Evolutionary conservation across 208 protist genomes (phyloP).

Genomic region (Angomonas deanei): DNA sequence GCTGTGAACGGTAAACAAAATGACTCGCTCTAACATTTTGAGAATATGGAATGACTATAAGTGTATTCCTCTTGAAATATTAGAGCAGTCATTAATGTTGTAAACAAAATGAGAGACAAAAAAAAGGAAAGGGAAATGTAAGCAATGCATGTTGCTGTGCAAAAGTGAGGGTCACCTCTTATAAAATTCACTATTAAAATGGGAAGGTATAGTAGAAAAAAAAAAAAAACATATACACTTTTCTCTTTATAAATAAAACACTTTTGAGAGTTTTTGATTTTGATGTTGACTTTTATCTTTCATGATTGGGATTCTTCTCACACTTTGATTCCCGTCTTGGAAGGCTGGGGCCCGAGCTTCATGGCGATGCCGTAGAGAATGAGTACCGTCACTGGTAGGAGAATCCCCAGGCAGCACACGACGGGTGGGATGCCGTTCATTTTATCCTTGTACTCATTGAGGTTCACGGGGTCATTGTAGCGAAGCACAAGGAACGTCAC

Average conservation of each 20-base stretch:
- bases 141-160: not conserved
- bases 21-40: constrained; percentile 1
- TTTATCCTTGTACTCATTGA: constrained; percentile 48
- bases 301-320: constrained; percentile 6
- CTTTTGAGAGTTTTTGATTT: not conserved
- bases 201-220: not conserved
- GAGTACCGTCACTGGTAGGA: constrained; percentile 50
- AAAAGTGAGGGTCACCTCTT: not conserved
- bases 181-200: not conserved
- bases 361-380: constrained; percentile 46
- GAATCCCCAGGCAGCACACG: constrained; percentile 31
- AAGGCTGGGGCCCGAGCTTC: constrained; percentile 50
- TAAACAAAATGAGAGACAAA: constrained; percentile 3
- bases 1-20: not conserved
- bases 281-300: not conserved
- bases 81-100: not conserved
- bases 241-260: not conserved
- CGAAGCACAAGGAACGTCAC: constrained; percentile 56
- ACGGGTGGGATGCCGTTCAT: constrained; percentile 50
- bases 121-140: constrained; percentile 1
- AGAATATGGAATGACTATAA: not conserved
- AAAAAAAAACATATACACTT: constrained; percentile 1
- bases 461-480: constrained; percentile 49
- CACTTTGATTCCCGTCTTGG: constrained; percentile 46
- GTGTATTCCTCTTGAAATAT: too few relatives aligned